These are phyloP conservation scores for Rhinocladiella similis DNA, from an alignment of 2,329 filamentous ascomycete species.

Conservation along the genomic window DNA sequence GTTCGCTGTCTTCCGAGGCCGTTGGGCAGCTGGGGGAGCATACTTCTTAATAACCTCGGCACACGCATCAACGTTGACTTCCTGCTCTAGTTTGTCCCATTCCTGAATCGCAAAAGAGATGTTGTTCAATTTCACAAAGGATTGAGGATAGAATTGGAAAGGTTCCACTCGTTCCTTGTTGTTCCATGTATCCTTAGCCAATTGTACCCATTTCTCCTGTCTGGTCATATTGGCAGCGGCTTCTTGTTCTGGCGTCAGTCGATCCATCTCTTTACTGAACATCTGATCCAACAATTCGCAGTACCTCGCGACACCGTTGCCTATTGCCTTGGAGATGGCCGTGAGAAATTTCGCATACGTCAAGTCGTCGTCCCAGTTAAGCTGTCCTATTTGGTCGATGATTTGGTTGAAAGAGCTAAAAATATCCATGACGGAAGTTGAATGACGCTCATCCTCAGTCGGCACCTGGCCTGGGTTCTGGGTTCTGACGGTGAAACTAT, in stretches of 20 bases:
- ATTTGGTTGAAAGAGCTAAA: conserved; percentile 93
- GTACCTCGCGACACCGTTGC: conserved; percentile 79
- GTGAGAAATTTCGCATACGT: conserved; percentile 99
- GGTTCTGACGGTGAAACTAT: conserved; percentile 75
- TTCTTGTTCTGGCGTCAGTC: conserved; percentile 82
- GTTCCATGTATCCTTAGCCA: conserved; percentile 90
- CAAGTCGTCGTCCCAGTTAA: conserved; percentile 91
- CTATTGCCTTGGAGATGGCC: conserved; percentile 79
- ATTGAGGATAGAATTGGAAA: conserved; percentile 83
- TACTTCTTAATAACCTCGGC: conserved; percentile 76
- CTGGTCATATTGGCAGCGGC: conserved; percentile 74
- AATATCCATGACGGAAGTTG: conserved; percentile 87
- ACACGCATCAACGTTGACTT: conserved; percentile 88
- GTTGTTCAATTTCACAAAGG: conserved; percentile 96
- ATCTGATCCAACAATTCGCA: conserved; percentile 86
- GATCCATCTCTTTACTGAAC: conserved; percentile 91
- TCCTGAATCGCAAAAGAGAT: conserved; percentile 92
- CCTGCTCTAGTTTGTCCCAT: conserved; percentile 83
- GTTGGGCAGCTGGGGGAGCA: conserved; percentile 69
- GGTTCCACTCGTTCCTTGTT: conserved; percentile 92
- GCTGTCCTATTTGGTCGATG: conserved; percentile 78
- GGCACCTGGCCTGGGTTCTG: conserved; percentile 63
- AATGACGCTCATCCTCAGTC: conserved; percentile 82
- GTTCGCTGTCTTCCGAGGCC: conserved; percentile 71
- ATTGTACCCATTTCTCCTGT: conserved; percentile 89